Evolutionary conservation across 2,329 filamentous ascomycete genomes (phyloP), one percentile per base, ranked within the genome.

Genomic region (Sarocladium oryzae): DNA sequence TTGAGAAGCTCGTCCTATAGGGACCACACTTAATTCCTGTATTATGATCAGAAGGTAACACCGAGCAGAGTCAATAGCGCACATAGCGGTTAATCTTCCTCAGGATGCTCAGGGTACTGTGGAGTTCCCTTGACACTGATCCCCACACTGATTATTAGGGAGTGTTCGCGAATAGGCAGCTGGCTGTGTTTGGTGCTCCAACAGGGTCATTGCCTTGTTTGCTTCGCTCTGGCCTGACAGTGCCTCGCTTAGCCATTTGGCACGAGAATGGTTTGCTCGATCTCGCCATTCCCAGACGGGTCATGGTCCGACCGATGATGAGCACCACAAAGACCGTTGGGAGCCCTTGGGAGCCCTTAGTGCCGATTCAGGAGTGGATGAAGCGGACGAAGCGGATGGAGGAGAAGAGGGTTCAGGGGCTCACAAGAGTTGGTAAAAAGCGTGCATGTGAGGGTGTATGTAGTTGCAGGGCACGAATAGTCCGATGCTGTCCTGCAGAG

Each of bases 141-240:
- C 40, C 23, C 40, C 40, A 43, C 40, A 26, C 40, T 20, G 7
- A 24, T 20, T 13, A 11, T 16, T 43, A 43, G 40, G 9, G 16
- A 40, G 37, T 21, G 20, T 26, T 43, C 40, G 23, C 20, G 40
- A 43, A 43, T 43, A 43, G 40, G 40, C 40, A 43, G 40, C 21
- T 43, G 21, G 13, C 11, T 21, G 37, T 21, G 7, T 40, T 4
- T 18, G 16, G n/a, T 40, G 18, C 16, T 20, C 20, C 18, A 20
- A 8, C 18, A 40, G 6, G 36, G 21, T 9, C 16, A 7, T 40
- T 40, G 16, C 18, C 16, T 20, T 21, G 18, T 16, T 13, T n/a
- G n/a, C n/a, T n/a, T n/a, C n/a, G 16, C 7, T 10, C n/a, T 21
- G n/a, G n/a, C n/a, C 16, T 20, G 18, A 16, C 36, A 40, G 10